Evolutionary conservation across 2,329 filamentous ascomycete genomes (phyloP).

Genomic region (Colletotrichum eleusines): DNA sequence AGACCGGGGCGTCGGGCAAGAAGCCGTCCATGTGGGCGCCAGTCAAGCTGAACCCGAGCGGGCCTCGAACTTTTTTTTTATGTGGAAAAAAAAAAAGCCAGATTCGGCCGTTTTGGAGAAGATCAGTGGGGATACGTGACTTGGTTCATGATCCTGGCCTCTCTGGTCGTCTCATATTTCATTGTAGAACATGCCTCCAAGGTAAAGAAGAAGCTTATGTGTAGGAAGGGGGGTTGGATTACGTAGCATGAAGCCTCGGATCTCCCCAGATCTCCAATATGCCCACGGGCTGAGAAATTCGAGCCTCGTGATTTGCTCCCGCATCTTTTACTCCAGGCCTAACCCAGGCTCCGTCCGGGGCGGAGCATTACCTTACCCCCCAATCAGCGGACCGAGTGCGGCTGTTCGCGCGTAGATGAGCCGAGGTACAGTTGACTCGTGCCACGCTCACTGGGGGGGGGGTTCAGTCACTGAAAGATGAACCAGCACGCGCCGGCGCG

Average conservation of each 20-base stretch:
- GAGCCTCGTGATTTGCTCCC: slow-evolving; percentile 40
- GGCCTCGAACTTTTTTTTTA: no score
- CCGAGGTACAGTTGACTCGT: slow-evolving; percentile 42
- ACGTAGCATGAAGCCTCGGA: no score
- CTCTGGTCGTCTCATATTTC: background rate
- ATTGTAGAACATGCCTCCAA: background rate
- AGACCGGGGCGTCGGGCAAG: no score
- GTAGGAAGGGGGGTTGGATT: background rate
- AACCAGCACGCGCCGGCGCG: background rate
- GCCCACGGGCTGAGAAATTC: slow-evolving; percentile 34
- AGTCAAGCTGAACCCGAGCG: no score
- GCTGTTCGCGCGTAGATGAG: slow-evolving; percentile 41
- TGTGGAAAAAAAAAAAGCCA: background rate
- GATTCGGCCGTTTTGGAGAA: background rate
- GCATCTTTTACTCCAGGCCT: slow-evolving; percentile 28
- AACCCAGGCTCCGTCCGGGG: background rate
- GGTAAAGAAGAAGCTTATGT: background rate
- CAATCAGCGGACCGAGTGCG: slow-evolving; percentile 33
- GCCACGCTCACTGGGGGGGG: slow-evolving; percentile 11
- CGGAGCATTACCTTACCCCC: background rate
- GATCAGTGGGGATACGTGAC: background rate
- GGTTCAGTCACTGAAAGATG: background rate
- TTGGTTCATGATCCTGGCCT: background rate
- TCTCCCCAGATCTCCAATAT: slow-evolving; percentile 9
- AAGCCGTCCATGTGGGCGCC: no score